phyloP scores from a whole-genome alignment of 345 rosid genomes.

The Moricandia arvensis region DNA sequence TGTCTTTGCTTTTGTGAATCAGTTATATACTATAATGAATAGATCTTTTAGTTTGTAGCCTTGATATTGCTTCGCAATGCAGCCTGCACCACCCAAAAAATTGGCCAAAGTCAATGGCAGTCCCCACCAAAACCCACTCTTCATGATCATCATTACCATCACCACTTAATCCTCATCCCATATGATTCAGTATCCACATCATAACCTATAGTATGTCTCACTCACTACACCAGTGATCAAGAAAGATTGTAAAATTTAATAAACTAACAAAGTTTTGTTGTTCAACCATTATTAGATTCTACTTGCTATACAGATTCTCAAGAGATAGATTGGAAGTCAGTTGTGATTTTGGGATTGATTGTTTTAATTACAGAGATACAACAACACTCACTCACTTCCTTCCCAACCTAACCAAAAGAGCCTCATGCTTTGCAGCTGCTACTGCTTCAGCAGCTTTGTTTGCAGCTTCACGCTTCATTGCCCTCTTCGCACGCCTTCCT shows the following conservation, averaged over 20 bases:
- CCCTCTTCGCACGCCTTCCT: conserved; percentile 86
- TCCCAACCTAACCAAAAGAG: conserved; percentile 40
- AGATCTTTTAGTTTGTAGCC: neutral
- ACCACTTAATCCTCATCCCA: conserved; percentile 21
- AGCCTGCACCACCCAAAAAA: conserved; percentile 32
- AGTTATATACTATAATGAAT: neutral
- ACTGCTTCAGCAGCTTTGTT: conserved; percentile 63
- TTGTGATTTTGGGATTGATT: conserved; percentile 1
- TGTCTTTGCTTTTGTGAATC: neutral
- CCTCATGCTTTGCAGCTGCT: conserved; percentile 47
- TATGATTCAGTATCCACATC: neutral
- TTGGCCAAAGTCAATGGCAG: conserved; percentile 25
- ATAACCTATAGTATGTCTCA: neutral
- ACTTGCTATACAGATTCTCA: conserved; percentile 28
- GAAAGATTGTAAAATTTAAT: conserved; percentile 10
- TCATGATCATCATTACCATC: conserved; percentile 18
- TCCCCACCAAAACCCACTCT: conserved; percentile 29
- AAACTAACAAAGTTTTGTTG: conserved; percentile 4
- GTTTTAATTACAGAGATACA: conserved; percentile 25
- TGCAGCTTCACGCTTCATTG: conserved; percentile 91
- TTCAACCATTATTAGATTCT: conserved; percentile 33
- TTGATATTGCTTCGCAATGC: conserved; percentile 32
- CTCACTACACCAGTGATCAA: conserved; percentile 3
- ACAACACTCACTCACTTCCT: conserved; percentile 30
- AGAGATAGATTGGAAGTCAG: neutral